Evolutionary conservation across 495 filamentous ascomycete genomes (phyloP).

Genomic region (Talaromyces wortmannii): DNA sequence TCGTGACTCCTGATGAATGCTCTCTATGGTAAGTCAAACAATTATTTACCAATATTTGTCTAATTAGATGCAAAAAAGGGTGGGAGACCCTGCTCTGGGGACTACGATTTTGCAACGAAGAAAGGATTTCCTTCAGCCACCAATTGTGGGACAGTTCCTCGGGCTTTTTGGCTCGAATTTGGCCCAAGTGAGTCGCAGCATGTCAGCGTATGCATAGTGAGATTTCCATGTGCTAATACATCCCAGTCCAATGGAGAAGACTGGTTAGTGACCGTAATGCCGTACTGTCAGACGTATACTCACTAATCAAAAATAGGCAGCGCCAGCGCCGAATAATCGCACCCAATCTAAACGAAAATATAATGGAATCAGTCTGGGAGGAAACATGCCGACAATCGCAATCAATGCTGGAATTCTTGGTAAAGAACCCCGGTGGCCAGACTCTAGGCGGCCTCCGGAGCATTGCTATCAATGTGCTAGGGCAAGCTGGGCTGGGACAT

Average conservation of each 20-base stretch:
- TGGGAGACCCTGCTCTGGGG: slow-evolving; percentile 14
- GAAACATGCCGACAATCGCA: slow-evolving; percentile 23
- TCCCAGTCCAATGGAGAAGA: slow-evolving; percentile 13
- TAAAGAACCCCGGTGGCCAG: slow-evolving; percentile 11
- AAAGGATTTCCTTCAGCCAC: slow-evolving; percentile 20
- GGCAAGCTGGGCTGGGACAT: slow-evolving; percentile 26
- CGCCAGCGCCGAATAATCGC: slow-evolving; percentile 32
- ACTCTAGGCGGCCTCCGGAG: slow-evolving; percentile 17
- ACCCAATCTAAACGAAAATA: slow-evolving; percentile 30
- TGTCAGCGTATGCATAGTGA: neutral
- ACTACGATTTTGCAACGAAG: slow-evolving; percentile 16
- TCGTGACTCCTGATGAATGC: slow-evolving; percentile 18
- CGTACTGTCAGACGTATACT: neutral
- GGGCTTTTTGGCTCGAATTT: slow-evolving; percentile 23
- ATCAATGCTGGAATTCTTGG: slow-evolving; percentile 19
- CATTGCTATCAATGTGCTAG: slow-evolving; percentile 36
- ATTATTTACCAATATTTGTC: neutral
- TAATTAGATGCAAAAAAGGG: slow-evolving; percentile 2
- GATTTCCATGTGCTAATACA: neutral
- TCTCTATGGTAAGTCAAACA: slow-evolving; percentile 12
- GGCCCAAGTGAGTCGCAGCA: slow-evolving; percentile 10
- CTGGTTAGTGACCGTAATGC: slow-evolving; percentile 6
- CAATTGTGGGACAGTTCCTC: slow-evolving; percentile 14
- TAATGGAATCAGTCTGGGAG: slow-evolving; percentile 28
- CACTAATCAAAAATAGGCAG: slow-evolving; percentile 12